Evolutionary conservation across 1,284 basidiomycete species (phyloP).

Genomic region (Sporisorium graminicola): DNA sequence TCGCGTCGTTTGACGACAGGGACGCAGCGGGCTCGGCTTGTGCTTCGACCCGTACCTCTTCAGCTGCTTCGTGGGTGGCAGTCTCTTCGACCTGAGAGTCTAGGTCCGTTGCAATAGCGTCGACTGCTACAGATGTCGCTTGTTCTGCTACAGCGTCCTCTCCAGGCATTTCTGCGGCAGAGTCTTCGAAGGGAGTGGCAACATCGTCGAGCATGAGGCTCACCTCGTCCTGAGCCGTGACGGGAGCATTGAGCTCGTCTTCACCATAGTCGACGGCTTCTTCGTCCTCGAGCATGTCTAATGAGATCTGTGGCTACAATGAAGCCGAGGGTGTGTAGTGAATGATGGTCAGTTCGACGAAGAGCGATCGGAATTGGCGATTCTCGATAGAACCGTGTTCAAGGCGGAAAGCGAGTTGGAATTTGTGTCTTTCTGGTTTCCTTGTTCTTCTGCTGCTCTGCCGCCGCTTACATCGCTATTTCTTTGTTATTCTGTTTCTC

Average conservation of each 20-base stretch:
- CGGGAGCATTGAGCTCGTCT: slow-evolving; percentile 34
- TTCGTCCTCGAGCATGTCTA: slow-evolving; percentile 44
- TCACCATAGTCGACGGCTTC: slow-evolving; percentile 52
- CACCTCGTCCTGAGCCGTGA: slow-evolving; percentile 32
- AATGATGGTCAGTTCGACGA: background rate
- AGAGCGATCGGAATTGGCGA: background rate
- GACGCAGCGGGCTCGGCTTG: background rate
- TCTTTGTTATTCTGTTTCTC: background rate
- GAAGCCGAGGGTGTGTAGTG: background rate
- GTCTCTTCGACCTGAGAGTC: background rate
- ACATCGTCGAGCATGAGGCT: slow-evolving; percentile 33
- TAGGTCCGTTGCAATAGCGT: background rate
- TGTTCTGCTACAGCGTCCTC: slow-evolving; percentile 5
- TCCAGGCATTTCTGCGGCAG: background rate
- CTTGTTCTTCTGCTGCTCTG: background rate
- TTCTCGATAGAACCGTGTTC: background rate
- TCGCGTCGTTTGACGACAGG: background rate
- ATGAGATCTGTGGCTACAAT: background rate
- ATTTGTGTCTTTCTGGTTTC: background rate
- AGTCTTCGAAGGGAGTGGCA: background rate
- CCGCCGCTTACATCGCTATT: too few relatives aligned
- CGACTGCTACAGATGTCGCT: background rate
- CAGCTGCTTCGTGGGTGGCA: background rate
- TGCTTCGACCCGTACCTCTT: background rate
- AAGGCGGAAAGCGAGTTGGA: background rate